These are phyloP conservation scores for Rhizopus arrhizus DNA, from an alignment of 371 early-diverging fungal genomes.

Conservation along the genomic window DNA sequence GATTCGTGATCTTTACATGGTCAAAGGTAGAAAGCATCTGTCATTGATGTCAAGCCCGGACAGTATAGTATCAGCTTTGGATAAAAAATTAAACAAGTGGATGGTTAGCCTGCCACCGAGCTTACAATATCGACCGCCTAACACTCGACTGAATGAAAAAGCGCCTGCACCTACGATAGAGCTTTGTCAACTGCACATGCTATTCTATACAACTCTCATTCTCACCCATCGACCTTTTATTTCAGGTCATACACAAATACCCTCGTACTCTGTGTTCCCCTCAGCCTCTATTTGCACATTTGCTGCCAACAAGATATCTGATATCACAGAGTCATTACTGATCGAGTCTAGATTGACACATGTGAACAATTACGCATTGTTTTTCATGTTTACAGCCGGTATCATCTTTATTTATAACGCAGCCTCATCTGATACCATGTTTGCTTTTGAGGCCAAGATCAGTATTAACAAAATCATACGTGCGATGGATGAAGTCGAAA, in stretches of 20 bases:
- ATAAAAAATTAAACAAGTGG: conserved; percentile 55
- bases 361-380: conserved; percentile 46
- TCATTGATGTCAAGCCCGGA: conserved; percentile 41
- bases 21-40: conserved; percentile 41
- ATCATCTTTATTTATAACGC: conserved; percentile 52
- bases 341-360: conserved; percentile 34
- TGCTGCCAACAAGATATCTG: conserved; percentile 59
- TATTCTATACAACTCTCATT: conserved; percentile 75
- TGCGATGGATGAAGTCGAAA: conserved; percentile 48
- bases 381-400: conserved; percentile 54
- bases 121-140: conserved; percentile 50
- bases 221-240: conserved; percentile 75
- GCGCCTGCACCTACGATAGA: conserved; percentile 46
- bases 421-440: conserved; percentile 38
- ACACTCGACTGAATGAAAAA: conserved; percentile 31
- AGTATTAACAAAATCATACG: conserved; percentile 52
- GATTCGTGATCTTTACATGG: conserved; percentile 50
- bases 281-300: conserved; percentile 58
- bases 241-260: conserved; percentile 36
- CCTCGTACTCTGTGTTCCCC: conserved; percentile 41
- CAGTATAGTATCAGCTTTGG: conserved; percentile 41
- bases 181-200: conserved; percentile 62
- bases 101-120: conserved; percentile 47
- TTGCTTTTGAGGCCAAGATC: conserved; percentile 48
- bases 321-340: conserved; percentile 50